Evolutionary conservation across 2,329 filamentous ascomycete genomes (phyloP).

Genomic region (Beauveria bassiana): DNA sequence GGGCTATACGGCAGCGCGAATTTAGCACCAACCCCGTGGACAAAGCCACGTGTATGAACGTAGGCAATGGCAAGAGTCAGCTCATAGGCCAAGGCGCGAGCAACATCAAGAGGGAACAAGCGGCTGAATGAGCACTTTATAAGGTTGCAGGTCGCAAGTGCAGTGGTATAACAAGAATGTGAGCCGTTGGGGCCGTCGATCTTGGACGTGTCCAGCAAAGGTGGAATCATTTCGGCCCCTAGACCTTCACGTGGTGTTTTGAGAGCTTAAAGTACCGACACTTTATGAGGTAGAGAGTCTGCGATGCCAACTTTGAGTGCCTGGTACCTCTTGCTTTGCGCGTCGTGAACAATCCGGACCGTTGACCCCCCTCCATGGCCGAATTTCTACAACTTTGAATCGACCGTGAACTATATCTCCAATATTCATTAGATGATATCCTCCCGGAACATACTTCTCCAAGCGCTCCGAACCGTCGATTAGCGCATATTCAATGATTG

Average conservation of each 20-base stretch:
- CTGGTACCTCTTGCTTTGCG: neutral
- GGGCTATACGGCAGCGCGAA: neutral
- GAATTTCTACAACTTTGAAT: constrained; percentile 13
- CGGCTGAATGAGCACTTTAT: neutral
- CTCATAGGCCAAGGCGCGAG: constrained; percentile 4
- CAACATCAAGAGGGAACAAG: constrained; percentile 1
- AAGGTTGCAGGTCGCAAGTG: neutral
- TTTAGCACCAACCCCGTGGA: constrained; percentile 1
- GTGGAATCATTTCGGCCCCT: neutral
- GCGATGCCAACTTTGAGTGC: constrained; percentile 10
- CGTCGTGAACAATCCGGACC: constrained; percentile 12
- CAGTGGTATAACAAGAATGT: neutral
- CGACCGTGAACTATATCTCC: constrained; percentile 4
- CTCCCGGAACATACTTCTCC: neutral
- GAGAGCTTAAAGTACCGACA: neutral
- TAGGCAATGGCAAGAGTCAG: constrained; percentile 6
- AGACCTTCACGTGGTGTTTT: neutral
- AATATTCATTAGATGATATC: constrained; percentile 9
- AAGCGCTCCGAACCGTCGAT: neutral
- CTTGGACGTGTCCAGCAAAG: constrained; percentile 2
- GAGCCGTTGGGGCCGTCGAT: neutral
- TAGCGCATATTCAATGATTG: too few relatives aligned
- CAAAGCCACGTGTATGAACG: neutral
- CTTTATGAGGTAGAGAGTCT: neutral
- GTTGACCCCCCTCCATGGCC: constrained; percentile 11